phyloP scores from a whole-genome alignment of 2,329 filamentous ascomycete genomes.

The Fusarium chuoi region DNA sequence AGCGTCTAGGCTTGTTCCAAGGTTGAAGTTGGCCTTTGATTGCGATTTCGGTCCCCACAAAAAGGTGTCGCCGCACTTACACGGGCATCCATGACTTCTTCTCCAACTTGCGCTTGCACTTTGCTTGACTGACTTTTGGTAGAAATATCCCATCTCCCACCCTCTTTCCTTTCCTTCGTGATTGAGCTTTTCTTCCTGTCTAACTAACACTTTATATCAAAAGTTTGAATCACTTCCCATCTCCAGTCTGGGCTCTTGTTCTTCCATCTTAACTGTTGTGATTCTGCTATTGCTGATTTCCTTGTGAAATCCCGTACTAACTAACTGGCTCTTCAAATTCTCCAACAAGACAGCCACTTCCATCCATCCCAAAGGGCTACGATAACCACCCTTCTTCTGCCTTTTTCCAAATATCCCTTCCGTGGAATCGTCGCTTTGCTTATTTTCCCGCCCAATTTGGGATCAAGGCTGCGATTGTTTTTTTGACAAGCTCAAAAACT shows the following conservation, averaged over 20 bases:
- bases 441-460: background rate
- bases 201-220: conserved; percentile 11
- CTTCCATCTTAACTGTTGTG: conserved; percentile 16
- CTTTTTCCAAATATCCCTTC: background rate
- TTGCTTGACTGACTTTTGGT: background rate
- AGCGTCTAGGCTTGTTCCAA: conserved; percentile 15
- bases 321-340: conserved; percentile 4
- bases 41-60: conserved; percentile 32
- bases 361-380: conserved; percentile 2
- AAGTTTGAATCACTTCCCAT: conserved; percentile 9
- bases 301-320: conserved; percentile 20
- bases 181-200: conserved; percentile 6
- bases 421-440: background rate
- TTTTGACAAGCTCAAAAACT: conserved; percentile 4
- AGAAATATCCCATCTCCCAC: conserved; percentile 45
- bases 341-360: conserved; percentile 10
- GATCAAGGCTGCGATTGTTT: conserved; percentile 3
- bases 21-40: conserved; percentile 9
- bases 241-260: background rate
- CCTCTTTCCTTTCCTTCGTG: conserved; percentile 23
- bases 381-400: conserved; percentile 3
- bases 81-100: conserved; percentile 10
- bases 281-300: conserved; percentile 19
- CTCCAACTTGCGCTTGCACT: background rate
- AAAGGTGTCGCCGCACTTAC: conserved; percentile 38